Base-by-base conservation (phyloP, 2,329 filamentous ascomycete species). In the Xenosphaeropsis pyriputrescens region DNA sequence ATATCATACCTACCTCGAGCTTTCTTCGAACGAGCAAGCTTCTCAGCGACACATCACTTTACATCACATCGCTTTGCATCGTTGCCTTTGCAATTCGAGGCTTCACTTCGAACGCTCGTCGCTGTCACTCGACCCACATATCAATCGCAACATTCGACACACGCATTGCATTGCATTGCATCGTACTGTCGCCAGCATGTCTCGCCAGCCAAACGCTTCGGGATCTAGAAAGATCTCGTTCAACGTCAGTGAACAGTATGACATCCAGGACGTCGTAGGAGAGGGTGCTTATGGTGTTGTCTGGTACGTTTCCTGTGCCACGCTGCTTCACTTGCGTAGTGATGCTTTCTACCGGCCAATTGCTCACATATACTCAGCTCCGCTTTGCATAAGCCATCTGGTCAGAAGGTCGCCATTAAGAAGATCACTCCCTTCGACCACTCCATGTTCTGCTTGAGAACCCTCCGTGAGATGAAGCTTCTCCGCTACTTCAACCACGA, bases 391-490 rank as follows among this genome's bases (percentile, higher is more conserved):
- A 96, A 96, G 66, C 91, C 91, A 16, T 96, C 91, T 0, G 80
- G 86, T 45, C 91, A 98, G 63, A 96, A 96, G 65, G 91, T 98
- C 43, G 91, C 91, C 43, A 98, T 98, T 70, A 98, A 98, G 72
- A 98, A 98, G 74, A 98, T 98, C 54, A 96, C 88, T 0, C 91
- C 91, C 5, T 98, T 98, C 62, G 91, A 98, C 56, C 91, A 96
- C 60, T 94, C 86, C 58, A 95, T 95, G 88, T 95, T 95, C 70
- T 95, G 89, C 60, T 67, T 98, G 53, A 74, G 91, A 59, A 98
- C 91, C 1, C 69, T 98, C 48, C 86, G 91, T 61, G 91, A 98
- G 65, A 98, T 98, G 91, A 98, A 98, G 74, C 72, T 98, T 41
- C 68, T 98, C 54, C 76, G 91, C 53, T 96, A 98, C 65, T 98